Evolutionary conservation across 2,329 filamentous ascomycete genomes (phyloP).

Genomic region (Didymosphaeria variabile): DNA sequence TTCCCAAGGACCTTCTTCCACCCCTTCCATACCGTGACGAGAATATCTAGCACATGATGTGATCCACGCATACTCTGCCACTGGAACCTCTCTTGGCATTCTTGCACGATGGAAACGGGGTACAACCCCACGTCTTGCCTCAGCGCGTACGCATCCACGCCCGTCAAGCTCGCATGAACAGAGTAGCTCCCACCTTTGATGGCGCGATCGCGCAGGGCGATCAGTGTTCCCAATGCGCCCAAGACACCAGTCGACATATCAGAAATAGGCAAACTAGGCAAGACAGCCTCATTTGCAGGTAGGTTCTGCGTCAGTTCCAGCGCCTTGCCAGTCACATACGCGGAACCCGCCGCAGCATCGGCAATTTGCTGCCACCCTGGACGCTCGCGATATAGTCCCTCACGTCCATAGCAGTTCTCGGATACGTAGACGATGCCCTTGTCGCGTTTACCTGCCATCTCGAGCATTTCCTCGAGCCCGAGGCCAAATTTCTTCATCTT

Average conservation of each 20-base stretch:
- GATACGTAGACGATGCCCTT: constrained; percentile 59
- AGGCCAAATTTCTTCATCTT: constrained; percentile 55
- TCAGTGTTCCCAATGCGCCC: constrained; percentile 36
- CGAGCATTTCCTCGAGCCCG: constrained; percentile 53
- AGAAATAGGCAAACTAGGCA: constrained; percentile 38
- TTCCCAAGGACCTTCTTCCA: constrained; percentile 37
- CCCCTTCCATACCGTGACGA: constrained; percentile 35
- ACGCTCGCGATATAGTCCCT: constrained; percentile 56
- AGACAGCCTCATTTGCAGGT: constrained; percentile 29
- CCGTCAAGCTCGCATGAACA: constrained; percentile 33
- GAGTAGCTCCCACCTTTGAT: constrained; percentile 30
- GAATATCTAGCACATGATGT: constrained; percentile 41
- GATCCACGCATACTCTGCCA: constrained; percentile 38
- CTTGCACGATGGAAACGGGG: constrained; percentile 30
- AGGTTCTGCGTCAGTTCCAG: constrained; percentile 37
- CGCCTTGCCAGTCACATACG: constrained; percentile 48
- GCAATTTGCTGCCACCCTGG: constrained; percentile 64
- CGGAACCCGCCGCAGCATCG: constrained; percentile 49
- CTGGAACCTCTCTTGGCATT: constrained; percentile 36
- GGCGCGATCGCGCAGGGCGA: constrained; percentile 35
- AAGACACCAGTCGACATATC: constrained; percentile 42
- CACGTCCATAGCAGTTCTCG: constrained; percentile 62
- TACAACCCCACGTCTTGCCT: constrained; percentile 48
- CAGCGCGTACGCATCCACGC: constrained; percentile 43
- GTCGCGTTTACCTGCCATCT: constrained; percentile 51